Evolutionary conservation across 352 stramenopile genomes (phyloP).

Genomic region (Phytophthora quininea): DNA sequence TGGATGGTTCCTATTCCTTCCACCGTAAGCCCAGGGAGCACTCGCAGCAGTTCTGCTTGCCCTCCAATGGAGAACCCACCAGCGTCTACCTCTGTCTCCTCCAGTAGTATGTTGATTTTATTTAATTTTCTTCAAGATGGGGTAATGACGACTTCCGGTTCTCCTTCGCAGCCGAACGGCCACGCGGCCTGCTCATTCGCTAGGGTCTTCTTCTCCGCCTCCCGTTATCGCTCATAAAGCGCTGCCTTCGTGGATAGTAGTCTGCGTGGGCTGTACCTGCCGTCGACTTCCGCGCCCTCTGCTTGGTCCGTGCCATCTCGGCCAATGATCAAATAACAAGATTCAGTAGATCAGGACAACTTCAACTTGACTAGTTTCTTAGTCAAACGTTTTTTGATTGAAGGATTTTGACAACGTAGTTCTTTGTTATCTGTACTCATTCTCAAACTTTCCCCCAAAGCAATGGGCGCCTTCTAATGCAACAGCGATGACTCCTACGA

Average conservation of each 20-base stretch:
- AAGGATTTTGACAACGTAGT: no score
- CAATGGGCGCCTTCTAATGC: no score
- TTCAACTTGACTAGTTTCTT: background rate
- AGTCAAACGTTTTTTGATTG: background rate
- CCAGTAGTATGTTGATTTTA: background rate
- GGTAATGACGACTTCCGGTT: background rate
- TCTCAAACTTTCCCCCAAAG: no score
- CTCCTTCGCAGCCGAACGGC: slow-evolving; percentile 4
- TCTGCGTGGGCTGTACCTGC: background rate
- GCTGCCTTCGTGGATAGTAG: background rate
- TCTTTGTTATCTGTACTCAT: no score
- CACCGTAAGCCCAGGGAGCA: background rate
- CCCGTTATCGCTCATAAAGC: background rate
- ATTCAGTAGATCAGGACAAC: no score
- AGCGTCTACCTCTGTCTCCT: background rate
- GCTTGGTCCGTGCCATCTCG: background rate
- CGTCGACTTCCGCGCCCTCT: background rate
- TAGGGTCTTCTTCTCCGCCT: background rate
- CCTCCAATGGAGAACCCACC: slow-evolving; percentile 1
- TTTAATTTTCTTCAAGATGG: background rate
- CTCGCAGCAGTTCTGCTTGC: background rate
- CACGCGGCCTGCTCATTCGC: background rate
- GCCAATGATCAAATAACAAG: background rate
- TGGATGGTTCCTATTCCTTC: background rate
- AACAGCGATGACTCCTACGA: background rate